Evolutionary conservation across 2,329 filamentous ascomycete species (phyloP).

Genomic region (Neonectria ditissima): DNA sequence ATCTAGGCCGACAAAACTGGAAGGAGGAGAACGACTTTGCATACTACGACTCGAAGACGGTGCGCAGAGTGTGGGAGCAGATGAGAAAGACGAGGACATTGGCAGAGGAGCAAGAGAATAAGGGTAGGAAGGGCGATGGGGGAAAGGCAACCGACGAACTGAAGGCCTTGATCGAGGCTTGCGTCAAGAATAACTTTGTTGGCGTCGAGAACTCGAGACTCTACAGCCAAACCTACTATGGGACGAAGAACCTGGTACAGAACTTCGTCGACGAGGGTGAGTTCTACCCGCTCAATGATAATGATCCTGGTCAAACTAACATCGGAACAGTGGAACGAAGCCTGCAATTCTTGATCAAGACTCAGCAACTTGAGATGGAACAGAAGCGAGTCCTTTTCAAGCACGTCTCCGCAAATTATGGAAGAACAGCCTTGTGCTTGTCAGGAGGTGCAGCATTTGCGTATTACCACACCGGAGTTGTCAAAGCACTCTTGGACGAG

Average conservation of each 20-base stretch:
- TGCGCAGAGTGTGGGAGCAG: constrained; percentile 81
- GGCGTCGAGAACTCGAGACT: constrained; percentile 92
- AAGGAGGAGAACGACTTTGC: constrained; percentile 81
- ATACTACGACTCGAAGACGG: constrained; percentile 90
- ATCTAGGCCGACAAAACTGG: constrained; percentile 85
- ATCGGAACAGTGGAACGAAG: constrained; percentile 68
- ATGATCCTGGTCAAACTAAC: constrained; percentile 28
- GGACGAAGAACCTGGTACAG: constrained; percentile 95
- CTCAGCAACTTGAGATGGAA: constrained; percentile 74
- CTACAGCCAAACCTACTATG: constrained; percentile 98
- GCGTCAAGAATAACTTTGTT: constrained; percentile 97
- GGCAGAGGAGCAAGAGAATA: constrained; percentile 65
- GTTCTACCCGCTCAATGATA: constrained; percentile 38
- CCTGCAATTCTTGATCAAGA: constrained; percentile 76
- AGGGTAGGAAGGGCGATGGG: constrained; percentile 52
- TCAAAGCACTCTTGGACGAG: constrained; percentile 89
- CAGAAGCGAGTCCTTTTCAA: constrained; percentile 88
- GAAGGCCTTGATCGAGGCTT: constrained; percentile 83
- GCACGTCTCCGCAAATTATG: constrained; percentile 89
- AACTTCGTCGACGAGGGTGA: constrained; percentile 86
- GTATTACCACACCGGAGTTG: constrained; percentile 95
- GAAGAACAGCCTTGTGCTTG: constrained; percentile 90
- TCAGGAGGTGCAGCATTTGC: constrained; percentile 95
- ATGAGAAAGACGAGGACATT: constrained; percentile 72
- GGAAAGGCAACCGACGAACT: constrained; percentile 78